Evolutionary conservation across 306 rosid species (phyloP).

Genomic region (Carpinus fangiana): DNA sequence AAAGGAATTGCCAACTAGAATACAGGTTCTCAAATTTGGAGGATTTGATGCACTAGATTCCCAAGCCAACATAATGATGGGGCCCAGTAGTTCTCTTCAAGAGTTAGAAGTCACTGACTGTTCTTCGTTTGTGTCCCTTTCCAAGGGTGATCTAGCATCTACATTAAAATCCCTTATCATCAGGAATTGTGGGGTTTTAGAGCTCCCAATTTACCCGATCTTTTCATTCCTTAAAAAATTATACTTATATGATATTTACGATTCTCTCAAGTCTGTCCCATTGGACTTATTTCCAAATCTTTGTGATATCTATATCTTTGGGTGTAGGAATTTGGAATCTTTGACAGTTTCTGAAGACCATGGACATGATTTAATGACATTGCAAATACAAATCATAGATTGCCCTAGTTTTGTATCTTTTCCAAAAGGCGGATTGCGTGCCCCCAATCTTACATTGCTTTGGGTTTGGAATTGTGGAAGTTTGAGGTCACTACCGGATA

Average conservation of each 20-base stretch:
- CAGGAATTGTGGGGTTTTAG: background rate
- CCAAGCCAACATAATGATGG: background rate
- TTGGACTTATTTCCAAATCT: constrained; percentile 4
- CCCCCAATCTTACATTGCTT: background rate
- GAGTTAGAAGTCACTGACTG: background rate
- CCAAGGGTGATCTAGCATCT: background rate
- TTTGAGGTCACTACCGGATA: background rate
- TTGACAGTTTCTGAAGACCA: background rate
- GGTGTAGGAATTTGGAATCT: constrained; percentile 4
- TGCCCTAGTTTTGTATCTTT: constrained; percentile 22
- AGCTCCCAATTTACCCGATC: background rate
- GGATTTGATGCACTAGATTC: background rate
- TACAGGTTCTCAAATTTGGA: no score
- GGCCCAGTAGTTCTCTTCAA: background rate
- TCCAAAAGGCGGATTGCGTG: background rate
- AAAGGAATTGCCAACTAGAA: no score
- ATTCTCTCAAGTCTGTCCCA: background rate
- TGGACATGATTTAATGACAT: background rate
- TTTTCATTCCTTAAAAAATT: background rate
- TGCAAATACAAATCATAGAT: background rate
- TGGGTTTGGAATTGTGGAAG: background rate
- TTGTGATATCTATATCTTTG: background rate
- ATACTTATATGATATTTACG: background rate
- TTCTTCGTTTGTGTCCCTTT: background rate
- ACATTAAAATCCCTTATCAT: background rate